A percentile compares a stretch with the other conserved stretches of the same genome.
These are phyloP conservation scores for Candida piceae DNA, from an alignment of 805 yeast species.

Conservation along the genomic window DNA sequence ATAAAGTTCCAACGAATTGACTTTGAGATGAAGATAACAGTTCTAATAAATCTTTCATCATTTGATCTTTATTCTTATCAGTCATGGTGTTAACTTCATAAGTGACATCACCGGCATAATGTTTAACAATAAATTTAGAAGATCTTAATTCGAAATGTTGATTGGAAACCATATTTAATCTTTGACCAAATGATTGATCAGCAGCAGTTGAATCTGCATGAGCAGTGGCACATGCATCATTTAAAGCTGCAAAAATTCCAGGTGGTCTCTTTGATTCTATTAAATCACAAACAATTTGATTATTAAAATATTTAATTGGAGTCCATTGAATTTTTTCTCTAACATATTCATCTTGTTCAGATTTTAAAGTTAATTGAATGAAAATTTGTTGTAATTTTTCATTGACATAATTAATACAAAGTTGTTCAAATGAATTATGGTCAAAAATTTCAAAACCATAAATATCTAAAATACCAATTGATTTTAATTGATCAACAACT, in stretches of 20 bases:
- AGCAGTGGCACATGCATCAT: conserved; percentile 96
- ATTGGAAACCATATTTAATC: conserved; percentile 79
- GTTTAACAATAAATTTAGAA: conserved; percentile 83
- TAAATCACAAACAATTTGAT: conserved; percentile 92
- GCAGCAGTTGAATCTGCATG: conserved; percentile 97
- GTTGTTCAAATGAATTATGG: conserved; percentile 90
- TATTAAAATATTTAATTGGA: conserved; percentile 93
- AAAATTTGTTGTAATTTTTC: conserved; percentile 96
- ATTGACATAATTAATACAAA: conserved; percentile 92
- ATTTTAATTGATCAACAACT: conserved; percentile 33
- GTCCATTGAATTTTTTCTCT: conserved; percentile 96
- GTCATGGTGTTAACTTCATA: conserved; percentile 89
- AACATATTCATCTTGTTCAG: conserved; percentile 97
- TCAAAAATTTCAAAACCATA: conserved; percentile 96
- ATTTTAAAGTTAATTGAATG: conserved; percentile 89
- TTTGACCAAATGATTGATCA: conserved; percentile 91
- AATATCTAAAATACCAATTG: conserved; percentile 91
- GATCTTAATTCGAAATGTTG: conserved; percentile 88
- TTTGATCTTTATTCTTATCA: conserved; percentile 92
- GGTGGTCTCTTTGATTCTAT: conserved; percentile 94
- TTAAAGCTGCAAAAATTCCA: conserved; percentile 92
- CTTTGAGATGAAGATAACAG: conserved; percentile 69
- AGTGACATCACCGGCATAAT: conserved; percentile 97
- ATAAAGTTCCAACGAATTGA: conserved; percentile 50
- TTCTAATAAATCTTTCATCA: conserved; percentile 83